These are phyloP conservation scores for Bacidia gigantensis DNA, from an alignment of 495 filamentous ascomycete genomes.

Conservation along the genomic window DNA sequence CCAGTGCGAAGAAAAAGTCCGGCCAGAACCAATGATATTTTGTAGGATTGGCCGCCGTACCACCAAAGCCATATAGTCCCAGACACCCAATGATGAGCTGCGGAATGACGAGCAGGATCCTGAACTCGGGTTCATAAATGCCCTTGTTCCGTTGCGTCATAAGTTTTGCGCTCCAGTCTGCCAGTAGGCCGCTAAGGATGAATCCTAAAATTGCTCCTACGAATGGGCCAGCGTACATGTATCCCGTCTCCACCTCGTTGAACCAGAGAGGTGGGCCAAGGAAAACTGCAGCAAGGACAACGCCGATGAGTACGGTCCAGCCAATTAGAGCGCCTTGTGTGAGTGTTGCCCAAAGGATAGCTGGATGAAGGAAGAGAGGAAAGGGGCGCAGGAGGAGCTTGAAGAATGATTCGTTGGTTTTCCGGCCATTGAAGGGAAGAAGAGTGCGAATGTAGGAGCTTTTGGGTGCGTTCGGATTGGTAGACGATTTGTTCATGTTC, in stretches of 20 bases:
- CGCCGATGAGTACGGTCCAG: constrained; percentile 90
- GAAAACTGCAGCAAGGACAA: constrained; percentile 73
- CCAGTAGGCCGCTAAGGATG: constrained; percentile 52
- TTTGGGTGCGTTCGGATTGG: constrained; percentile 23
- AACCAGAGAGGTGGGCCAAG: constrained; percentile 69
- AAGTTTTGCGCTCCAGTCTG: constrained; percentile 54
- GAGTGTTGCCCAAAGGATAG: constrained; percentile 77
- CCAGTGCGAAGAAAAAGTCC: constrained; percentile 61
- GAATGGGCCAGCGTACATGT: constrained; percentile 79
- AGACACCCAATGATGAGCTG: constrained; percentile 63
- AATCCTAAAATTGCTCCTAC: constrained; percentile 72
- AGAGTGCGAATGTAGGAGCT: constrained; percentile 42
- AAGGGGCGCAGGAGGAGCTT: constrained; percentile 50
- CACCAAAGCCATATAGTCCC: constrained; percentile 77
- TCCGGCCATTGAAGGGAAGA: constrained; percentile 64
- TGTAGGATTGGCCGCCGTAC: constrained; percentile 42
- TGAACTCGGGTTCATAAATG: constrained; percentile 83
- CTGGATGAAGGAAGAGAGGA: constrained; percentile 62
- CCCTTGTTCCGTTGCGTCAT: constrained; percentile 67
- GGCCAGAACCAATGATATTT: constrained; percentile 60
- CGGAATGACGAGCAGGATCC: constrained; percentile 66
- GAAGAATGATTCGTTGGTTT: constrained; percentile 50
- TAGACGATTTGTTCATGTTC: not conserved
- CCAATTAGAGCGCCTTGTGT: constrained; percentile 86
- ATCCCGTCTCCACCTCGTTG: constrained; percentile 67